Evolutionary conservation across 208 protist species (phyloP), one percentile per base, ranked within the genome.

Genomic region (Leishmania mexicana): DNA sequence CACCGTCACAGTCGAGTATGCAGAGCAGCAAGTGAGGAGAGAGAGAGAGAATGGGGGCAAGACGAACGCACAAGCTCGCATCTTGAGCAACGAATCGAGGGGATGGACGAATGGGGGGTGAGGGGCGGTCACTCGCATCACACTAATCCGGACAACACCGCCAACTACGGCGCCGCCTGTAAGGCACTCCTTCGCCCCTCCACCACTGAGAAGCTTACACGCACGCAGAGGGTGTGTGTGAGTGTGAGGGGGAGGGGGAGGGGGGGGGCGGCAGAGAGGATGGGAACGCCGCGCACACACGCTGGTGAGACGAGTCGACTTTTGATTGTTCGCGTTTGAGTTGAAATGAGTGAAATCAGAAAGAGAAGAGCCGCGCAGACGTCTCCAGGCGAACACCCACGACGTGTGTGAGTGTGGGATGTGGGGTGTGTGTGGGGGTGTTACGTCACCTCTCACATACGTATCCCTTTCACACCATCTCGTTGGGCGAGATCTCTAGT

Each of bases 401-500:
- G 60, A 38, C 1, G 60, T 40, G 10, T 11, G 10, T 42, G 28
- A 35, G 40, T 3, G 65, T 24, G 31, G 31, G 31, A 35, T 35
- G 31, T 35, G 31, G 31, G 31, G 31, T 35, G 11, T 3, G 65
- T 3, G 38, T 0, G 15, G 17, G 42, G 21, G 38, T 40, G 64
- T 4, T 13, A n/a, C 42, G 21, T 73, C 68, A 35, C 13, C 72
- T 60, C 49, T 54, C 78, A 31, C 60, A 42, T 75, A 58, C 72
- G 13, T 17, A 60, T 45, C 42, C 71, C 8, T 40, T 35, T n/a
- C 42, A 47, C 40, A 76, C 28, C 42, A 45, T 64, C 60, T 28
- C 24, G 28, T 40, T 81, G 21, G 49, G 54, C 62, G 45, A 74
- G 40, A 24, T 45, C 62, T 75, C 62, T 98, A 98, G 87, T 98